Evolutionary conservation across 2,329 filamentous ascomycete species (phyloP).

Genomic region (Xylaria multiplex): DNA sequence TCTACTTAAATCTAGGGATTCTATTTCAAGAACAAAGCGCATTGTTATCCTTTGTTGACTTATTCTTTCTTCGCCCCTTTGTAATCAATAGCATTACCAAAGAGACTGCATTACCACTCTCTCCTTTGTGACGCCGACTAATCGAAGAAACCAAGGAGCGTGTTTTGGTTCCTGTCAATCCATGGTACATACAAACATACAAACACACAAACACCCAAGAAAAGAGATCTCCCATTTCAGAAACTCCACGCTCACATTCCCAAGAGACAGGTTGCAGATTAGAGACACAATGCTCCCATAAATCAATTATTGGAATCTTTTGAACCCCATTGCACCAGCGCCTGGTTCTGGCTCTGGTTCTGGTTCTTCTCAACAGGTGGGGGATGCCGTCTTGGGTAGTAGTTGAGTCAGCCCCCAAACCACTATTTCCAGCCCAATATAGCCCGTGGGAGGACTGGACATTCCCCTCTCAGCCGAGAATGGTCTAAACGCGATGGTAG

Average conservation of each 20-base stretch:
- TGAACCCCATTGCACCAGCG: conserved; percentile 1
- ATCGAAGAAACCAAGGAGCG: neutral
- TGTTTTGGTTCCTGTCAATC: neutral
- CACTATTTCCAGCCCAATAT: neutral
- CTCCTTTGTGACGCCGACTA: too few relatives aligned
- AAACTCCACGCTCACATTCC: conserved; percentile 5
- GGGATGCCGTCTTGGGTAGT: conserved; percentile 1
- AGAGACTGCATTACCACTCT: neutral
- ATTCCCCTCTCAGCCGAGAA: conserved; percentile 19
- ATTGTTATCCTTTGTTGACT: neutral
- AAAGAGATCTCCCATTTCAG: too few relatives aligned
- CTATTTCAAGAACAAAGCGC: conserved; percentile 1
- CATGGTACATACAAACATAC: neutral
- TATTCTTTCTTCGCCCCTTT: neutral
- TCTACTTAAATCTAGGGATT: neutral
- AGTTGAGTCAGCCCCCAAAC: conserved; percentile 5
- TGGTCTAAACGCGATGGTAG: conserved; percentile 16
- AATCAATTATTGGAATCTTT: neutral
- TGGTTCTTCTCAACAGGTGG: neutral
- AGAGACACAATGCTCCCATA: neutral
- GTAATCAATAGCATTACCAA: neutral
- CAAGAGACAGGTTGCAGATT: neutral
- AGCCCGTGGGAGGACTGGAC: conserved; percentile 11
- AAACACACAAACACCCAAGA: neutral
- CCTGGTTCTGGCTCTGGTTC: too few relatives aligned